These are phyloP conservation scores for Xylariales sp. DNA, from an alignment of 2,329 filamentous ascomycete species.

Conservation along the genomic window DNA sequence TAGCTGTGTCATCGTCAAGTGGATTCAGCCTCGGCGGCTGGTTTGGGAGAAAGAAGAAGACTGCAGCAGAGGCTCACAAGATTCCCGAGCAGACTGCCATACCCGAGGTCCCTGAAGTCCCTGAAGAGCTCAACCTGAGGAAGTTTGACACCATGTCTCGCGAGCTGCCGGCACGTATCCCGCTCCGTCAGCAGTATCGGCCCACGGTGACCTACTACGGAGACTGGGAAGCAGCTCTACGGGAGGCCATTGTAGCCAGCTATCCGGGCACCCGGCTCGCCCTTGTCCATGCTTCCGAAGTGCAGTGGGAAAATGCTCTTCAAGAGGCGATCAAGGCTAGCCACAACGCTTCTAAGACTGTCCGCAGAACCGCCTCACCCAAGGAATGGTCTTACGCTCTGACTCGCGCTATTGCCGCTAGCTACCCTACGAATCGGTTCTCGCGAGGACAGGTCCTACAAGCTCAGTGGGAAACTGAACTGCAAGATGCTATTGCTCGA, in stretches of 20 bases:
- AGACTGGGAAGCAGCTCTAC: constrained; percentile 32
- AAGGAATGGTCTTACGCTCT: constrained; percentile 35
- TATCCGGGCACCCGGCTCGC: constrained; percentile 16
- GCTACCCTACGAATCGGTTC: constrained; percentile 20
- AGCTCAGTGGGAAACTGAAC: constrained; percentile 18
- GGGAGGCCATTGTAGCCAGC: constrained; percentile 26
- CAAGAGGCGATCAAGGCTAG: constrained; percentile 18
- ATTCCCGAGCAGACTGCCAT: constrained; percentile 10
- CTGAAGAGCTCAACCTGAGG: constrained; percentile 15
- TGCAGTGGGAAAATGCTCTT: constrained; percentile 21
- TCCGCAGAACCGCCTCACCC: constrained; percentile 16
- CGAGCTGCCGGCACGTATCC: constrained; percentile 11
- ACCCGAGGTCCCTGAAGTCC: constrained; percentile 15
- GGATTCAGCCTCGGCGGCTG: constrained; percentile 18
- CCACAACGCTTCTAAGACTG: constrained; percentile 13
- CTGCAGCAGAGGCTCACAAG: constrained; percentile 8
- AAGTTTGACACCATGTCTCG: constrained; percentile 17
- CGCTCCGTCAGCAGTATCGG: constrained; percentile 21
- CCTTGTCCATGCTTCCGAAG: constrained; percentile 11
- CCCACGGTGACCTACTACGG: constrained; percentile 19
- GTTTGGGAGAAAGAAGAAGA: constrained; percentile 21
- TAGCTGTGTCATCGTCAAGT: constrained; percentile 13
- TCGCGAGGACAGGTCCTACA: constrained; percentile 17
- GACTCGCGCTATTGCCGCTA: constrained; percentile 27
- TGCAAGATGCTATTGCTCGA: constrained; percentile 18